Base-by-base conservation (phyloP, 2,329 filamentous ascomycete species). In the Trichoderma sp. region DNA sequence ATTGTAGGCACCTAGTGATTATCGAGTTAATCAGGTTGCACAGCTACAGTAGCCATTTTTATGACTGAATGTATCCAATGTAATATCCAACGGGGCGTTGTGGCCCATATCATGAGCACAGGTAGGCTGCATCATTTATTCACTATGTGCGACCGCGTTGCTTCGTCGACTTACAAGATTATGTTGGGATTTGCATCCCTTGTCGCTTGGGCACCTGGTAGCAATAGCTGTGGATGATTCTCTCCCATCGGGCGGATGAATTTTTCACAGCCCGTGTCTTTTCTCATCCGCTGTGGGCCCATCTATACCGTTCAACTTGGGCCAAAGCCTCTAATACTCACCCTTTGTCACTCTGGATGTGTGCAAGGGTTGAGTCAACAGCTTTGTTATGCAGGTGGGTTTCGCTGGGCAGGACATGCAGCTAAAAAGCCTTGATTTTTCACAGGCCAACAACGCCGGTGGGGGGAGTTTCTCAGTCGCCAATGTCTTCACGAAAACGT, bases 341-440 rank as follows among this genome's bases (percentile, higher is more conserved):
- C n/a, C n/a, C n/a, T n/a, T n/a, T n/a, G n/a, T 29, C n/a, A 5
- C 5, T 19, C 39, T n/a, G 17, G 39, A 42, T 32, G 9, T 17
- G 13, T 19, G 9, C 50, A 54, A 54, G 50, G 50, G 50, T 54
- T 27, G 4, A 54, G 4, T 17, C 52, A 48, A 10, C 13, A 19
- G 13, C 52, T 54, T 54, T 54, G 52, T 54, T 34, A 54, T 54
- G 52, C 52, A 34, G 22, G 52, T 29, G 52, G 52, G 15, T 34
- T 53, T 25, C 29, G 50, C 25, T n/a, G 50, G 29, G 29, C 50
- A 56, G 19, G 34, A 17, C 27, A 54, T 54, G 52, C 52, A 54
- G 52, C 52, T 54, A 54, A 34, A 54, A 54, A 54, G 52, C 52
- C 52, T 54, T 54, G 52, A 34, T 54, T 54, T 53, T 54, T 60